phyloP scores from a whole-genome alignment of 345 rosid species.

The Atalantia buxifolia region DNA sequence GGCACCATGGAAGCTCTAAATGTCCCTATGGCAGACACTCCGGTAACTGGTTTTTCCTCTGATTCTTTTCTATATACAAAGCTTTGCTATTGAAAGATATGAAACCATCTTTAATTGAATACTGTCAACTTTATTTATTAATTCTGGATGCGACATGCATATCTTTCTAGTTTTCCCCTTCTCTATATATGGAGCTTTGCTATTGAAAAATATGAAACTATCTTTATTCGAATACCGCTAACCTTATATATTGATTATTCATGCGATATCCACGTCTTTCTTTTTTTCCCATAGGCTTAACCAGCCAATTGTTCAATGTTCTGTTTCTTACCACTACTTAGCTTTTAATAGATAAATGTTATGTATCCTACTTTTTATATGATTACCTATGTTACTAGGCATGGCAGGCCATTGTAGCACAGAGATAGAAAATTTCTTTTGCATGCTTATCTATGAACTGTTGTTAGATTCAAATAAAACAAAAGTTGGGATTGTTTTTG shows the following conservation, averaged over 20 bases:
- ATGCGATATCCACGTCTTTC: background rate
- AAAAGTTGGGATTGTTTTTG: background rate
- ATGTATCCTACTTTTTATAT: background rate
- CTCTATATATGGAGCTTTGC: background rate
- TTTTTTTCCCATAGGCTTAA: background rate
- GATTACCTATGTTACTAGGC: background rate
- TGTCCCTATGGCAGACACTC: constrained; percentile 99
- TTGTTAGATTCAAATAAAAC: background rate
- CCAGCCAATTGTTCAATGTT: background rate
- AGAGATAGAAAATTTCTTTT: background rate
- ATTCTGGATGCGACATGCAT: background rate
- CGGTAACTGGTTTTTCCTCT: constrained; percentile 41
- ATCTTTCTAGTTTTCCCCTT: background rate
- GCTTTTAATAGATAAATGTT: background rate
- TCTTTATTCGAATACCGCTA: background rate
- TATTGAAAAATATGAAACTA: background rate
- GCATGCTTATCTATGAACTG: background rate
- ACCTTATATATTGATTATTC: background rate
- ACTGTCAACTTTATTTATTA: background rate
- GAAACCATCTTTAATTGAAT: background rate
- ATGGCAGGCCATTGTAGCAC: background rate
- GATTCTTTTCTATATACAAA: background rate
- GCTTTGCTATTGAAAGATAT: background rate
- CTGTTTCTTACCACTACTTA: background rate
- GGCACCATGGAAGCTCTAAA: constrained; percentile 99